Conservation (phyloP, 2,329 filamentous ascomycete species). For the Trichophaea hybrida region DNA sequence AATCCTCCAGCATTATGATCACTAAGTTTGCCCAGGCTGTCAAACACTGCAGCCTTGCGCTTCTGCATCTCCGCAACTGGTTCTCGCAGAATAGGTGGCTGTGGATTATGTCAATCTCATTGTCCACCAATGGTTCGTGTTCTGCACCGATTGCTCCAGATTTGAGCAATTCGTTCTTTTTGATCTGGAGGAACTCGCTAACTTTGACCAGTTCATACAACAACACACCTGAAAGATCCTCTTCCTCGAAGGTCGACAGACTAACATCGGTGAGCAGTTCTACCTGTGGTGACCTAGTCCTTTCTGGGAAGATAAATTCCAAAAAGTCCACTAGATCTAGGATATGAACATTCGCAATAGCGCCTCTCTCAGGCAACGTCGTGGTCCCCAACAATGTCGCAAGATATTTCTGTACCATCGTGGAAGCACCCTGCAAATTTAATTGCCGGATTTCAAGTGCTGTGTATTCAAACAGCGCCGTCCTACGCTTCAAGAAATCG, state of each 20-base stretch:
- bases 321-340: conserved; percentile 93
- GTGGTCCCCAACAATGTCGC: conserved; percentile 64
- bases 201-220: conserved; percentile 49
- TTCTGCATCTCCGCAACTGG: conserved; percentile 29
- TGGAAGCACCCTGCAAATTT: conserved; percentile 25
- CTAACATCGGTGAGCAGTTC: conserved; percentile 23
- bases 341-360: conserved; percentile 55
- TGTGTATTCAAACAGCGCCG: conserved; percentile 69
- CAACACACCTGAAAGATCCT: conserved; percentile 20
- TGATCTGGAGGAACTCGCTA: conserved; percentile 58
- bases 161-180: conserved; percentile 46
- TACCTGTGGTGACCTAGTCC: conserved; percentile 25
- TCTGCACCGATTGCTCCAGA: conserved; percentile 37
- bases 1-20: conserved; percentile 67
- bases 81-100: conserved; percentile 40
- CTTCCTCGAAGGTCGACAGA: conserved; percentile 17
- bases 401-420: conserved; percentile 29
- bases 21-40: conserved; percentile 74
- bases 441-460: conserved; percentile 59
- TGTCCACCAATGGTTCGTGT: conserved; percentile 37
- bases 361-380: conserved; percentile 49
- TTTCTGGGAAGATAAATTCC: conserved; percentile 43
- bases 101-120: conserved; percentile 46
- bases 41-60: conserved; percentile 51
- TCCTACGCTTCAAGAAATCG: conserved; percentile 64